These are phyloP conservation scores for Backusella australiensis DNA, from an alignment of 192 early-diverging fungal species.

Conservation along the genomic window DNA sequence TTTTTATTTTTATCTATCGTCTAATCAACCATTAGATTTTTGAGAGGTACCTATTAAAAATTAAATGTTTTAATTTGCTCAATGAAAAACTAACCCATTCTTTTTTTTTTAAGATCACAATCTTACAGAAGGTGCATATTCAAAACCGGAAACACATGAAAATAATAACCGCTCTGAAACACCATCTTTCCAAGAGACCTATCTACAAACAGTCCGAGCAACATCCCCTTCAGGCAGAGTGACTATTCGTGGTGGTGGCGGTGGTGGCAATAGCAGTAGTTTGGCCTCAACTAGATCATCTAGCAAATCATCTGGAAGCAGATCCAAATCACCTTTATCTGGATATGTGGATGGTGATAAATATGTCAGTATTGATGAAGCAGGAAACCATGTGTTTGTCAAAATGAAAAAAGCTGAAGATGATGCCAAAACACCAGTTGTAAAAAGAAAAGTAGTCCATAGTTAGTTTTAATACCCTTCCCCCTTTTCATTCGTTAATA, in stretches of 20 bases:
- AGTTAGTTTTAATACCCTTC: background rate
- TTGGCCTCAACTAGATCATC: slow-evolving; percentile 10
- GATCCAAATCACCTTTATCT: slow-evolving; percentile 15
- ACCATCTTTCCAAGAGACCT: slow-evolving; percentile 12
- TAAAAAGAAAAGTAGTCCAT: slow-evolving; percentile 12
- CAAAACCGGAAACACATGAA: background rate
- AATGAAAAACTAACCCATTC: background rate
- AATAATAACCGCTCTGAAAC: background rate
- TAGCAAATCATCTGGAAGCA: slow-evolving; percentile 15
- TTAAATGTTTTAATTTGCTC: no score
- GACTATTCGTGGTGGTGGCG: slow-evolving; percentile 14
- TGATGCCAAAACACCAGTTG: slow-evolving; percentile 18
- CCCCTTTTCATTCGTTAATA: background rate
- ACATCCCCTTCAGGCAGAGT: slow-evolving; percentile 27
- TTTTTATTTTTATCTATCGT: background rate
- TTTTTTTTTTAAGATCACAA: slow-evolving; percentile 22
- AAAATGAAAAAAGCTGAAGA: slow-evolving; percentile 37
- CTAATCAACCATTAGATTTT: slow-evolving; percentile 1
- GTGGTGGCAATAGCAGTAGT: background rate
- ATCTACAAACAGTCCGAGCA: slow-evolving; percentile 17
- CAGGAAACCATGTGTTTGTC: slow-evolving; percentile 26
- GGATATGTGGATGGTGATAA: slow-evolving; percentile 34
- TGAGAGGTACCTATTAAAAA: background rate
- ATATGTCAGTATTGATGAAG: slow-evolving; percentile 31
- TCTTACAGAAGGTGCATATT: slow-evolving; percentile 24